phyloP scores from a whole-genome alignment of 805 yeast genomes.

The Kockiozyma suomiensis region DNA sequence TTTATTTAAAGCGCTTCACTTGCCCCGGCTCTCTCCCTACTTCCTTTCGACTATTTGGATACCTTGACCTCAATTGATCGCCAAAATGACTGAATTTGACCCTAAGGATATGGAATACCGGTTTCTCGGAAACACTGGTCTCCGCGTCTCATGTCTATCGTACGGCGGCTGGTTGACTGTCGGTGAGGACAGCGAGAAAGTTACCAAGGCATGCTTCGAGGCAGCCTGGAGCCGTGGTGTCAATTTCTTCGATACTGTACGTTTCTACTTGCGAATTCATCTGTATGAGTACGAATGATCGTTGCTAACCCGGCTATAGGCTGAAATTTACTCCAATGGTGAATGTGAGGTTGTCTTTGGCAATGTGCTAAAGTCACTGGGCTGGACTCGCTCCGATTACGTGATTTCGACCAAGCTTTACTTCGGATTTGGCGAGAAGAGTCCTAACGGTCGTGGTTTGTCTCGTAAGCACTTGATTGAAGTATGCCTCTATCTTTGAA shows the following conservation, averaged over 20 bases:
- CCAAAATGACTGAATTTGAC: conserved; percentile 28
- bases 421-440: conserved; percentile 39
- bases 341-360: conserved; percentile 41
- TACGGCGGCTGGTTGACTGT: conserved; percentile 43
- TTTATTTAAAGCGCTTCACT: too few species aligned
- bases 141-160: conserved; percentile 41
- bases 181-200: conserved; percentile 37
- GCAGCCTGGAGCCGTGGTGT: conserved; percentile 41
- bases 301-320: conserved; percentile 4
- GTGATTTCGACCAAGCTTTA: conserved; percentile 42
- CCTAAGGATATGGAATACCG: conserved; percentile 40
- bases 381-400: conserved; percentile 41
- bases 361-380: conserved; percentile 39
- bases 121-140: conserved; percentile 41
- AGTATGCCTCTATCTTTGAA: background rate
- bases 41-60: background rate
- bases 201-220: conserved; percentile 38
- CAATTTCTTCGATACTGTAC: conserved; percentile 43
- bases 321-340: conserved; percentile 40
- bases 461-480: conserved; percentile 42
- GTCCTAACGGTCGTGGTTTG: conserved; percentile 39
- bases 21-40: too few species aligned
- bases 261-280: background rate
- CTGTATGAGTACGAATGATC: background rate
- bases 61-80: background rate